These are phyloP conservation scores for Cenchrus americanus DNA, from an alignment of 176 grass and related monocot genomes.

Conservation along the genomic window DNA sequence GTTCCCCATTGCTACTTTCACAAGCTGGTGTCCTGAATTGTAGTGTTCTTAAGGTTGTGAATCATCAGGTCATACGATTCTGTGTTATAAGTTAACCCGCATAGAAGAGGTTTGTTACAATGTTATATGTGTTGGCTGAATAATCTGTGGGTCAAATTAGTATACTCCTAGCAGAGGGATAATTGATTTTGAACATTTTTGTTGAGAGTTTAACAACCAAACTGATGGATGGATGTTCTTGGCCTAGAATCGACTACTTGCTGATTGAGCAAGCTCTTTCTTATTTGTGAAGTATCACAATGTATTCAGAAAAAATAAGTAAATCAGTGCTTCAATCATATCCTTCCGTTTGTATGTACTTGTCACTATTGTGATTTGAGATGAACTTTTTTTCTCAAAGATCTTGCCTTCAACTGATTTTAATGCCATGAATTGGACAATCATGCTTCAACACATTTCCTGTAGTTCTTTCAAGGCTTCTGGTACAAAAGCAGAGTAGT, in stretches of 20 bases:
- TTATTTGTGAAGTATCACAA: neutral
- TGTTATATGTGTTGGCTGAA: conserved; percentile 23
- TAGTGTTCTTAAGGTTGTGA: conserved; percentile 4
- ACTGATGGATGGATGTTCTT: neutral
- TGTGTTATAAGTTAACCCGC: conserved; percentile 15
- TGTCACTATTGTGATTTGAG: neutral
- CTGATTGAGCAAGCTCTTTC: neutral
- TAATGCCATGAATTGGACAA: neutral
- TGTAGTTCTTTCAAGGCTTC: too few relatives aligned
- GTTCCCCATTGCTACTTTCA: neutral
- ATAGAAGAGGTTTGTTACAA: neutral
- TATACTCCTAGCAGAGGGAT: conserved; percentile 3
- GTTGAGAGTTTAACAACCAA: conserved; percentile 16
- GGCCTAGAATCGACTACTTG: neutral
- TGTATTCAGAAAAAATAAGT: neutral
- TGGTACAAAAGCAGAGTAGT: neutral
- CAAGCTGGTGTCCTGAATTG: neutral
- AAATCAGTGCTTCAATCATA: neutral
- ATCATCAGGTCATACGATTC: conserved; percentile 16
- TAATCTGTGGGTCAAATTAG: conserved; percentile 33
- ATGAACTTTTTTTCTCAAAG: neutral
- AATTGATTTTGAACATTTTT: conserved; percentile 25
- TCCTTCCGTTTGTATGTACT: neutral
- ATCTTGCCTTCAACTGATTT: conserved; percentile 4
- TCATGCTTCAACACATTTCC: too few relatives aligned